These are phyloP conservation scores for Mycena indigotica DNA, from an alignment of 768 basidiomycete species.

Conservation along the genomic window DNA sequence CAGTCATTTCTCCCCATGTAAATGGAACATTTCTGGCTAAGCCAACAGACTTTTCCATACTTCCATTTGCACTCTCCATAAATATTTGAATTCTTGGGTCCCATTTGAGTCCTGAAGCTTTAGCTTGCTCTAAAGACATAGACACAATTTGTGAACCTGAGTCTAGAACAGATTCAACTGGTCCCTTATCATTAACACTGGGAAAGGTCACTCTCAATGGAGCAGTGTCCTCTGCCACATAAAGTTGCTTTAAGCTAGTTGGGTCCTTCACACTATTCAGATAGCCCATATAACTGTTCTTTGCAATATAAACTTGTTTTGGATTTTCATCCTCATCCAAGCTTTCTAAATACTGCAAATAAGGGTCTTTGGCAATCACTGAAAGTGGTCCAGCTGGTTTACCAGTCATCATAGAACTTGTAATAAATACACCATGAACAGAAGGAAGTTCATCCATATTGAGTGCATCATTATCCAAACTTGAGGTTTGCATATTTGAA, in stretches of 20 bases:
- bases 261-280: no score
- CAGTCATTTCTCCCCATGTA: slow-evolving; percentile 20
- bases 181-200: slow-evolving; percentile 10
- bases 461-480: not conserved
- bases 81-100: slow-evolving; percentile 24
- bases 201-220: not conserved
- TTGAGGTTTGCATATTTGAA: not conserved
- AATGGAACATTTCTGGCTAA: slow-evolving; percentile 32
- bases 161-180: slow-evolving; percentile 28
- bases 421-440: not conserved
- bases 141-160: slow-evolving; percentile 33
- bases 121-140: slow-evolving; percentile 20
- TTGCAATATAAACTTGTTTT: slow-evolving; percentile 1
- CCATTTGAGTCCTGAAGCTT: slow-evolving; percentile 12
- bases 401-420: not conserved
- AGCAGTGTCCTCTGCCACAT: not conserved
- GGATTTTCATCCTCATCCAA: not conserved
- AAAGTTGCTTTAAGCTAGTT: no score
- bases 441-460: not conserved
- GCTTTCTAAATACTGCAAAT: slow-evolving; percentile 2
- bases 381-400: not conserved
- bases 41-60: slow-evolving; percentile 25
- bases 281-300: no score
- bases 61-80: slow-evolving; percentile 32
- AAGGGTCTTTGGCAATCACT: not conserved